Percentiles rank a stretch among this genome's conserved stretches.
Conservation (phyloP, 2,329 filamentous ascomycete genomes). For the Talaromyces albobiverticillius region DNA sequence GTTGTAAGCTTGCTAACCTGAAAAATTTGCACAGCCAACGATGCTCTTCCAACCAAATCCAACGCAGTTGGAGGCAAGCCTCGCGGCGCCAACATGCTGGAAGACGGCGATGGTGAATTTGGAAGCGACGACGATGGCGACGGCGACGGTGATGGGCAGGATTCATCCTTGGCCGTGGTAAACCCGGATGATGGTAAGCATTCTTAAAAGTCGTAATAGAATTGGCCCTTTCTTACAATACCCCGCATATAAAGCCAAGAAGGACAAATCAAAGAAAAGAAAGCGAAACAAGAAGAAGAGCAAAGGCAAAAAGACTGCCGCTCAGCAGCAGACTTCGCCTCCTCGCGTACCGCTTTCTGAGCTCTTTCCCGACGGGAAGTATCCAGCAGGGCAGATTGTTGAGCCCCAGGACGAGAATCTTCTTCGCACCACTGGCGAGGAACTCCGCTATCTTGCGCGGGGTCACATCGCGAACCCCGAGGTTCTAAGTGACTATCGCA, state of each 20-base stretch:
- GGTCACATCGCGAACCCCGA: constrained; percentile 43
- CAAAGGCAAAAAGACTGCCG: constrained; percentile 28
- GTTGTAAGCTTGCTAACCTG: background rate
- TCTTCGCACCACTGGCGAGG: constrained; percentile 47
- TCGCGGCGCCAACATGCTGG: constrained; percentile 39
- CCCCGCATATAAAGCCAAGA: constrained; percentile 17
- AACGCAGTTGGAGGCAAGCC: constrained; percentile 39
- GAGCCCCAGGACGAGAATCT: constrained; percentile 38
- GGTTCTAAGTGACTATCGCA: constrained; percentile 54
- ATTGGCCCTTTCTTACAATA: background rate
- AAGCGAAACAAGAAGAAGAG: constrained; percentile 42
- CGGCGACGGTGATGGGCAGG: constrained; percentile 21
- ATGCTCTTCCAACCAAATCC: constrained; percentile 18
- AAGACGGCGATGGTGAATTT: constrained; percentile 44
- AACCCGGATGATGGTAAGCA: constrained; percentile 34
- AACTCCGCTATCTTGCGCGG: constrained; percentile 42
- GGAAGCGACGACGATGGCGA: constrained; percentile 30
- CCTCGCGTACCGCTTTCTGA: constrained; percentile 47
- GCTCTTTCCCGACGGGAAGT: constrained; percentile 45
- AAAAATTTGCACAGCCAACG: constrained; percentile 2
- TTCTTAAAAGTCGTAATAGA: constrained; percentile 13
- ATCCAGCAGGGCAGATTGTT: constrained; percentile 49
- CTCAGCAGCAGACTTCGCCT: constrained; percentile 42
- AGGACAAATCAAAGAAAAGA: constrained; percentile 47
- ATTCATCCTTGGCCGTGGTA: constrained; percentile 20